phyloP scores from a whole-genome alignment of 129 eudicot genomes.

The Tagetes erecta region DNA sequence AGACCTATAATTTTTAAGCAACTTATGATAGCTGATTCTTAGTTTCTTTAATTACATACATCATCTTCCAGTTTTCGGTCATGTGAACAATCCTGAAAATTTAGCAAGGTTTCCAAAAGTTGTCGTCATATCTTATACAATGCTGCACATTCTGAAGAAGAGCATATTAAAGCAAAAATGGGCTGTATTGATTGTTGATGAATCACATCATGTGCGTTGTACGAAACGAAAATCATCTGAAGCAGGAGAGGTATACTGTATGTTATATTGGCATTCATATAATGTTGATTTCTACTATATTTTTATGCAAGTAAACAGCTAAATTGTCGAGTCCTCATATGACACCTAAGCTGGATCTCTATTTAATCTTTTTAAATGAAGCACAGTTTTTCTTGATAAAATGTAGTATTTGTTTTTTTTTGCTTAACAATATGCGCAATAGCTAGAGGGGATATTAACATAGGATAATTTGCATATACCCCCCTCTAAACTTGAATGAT shows the following conservation, averaged over 20 bases:
- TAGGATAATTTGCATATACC: no score
- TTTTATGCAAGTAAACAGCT: slow-evolving; percentile 16
- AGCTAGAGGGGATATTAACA: no score
- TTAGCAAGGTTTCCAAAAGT: slow-evolving; percentile 71
- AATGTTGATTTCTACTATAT: slow-evolving; percentile 6
- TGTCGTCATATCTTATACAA: slow-evolving; percentile 83
- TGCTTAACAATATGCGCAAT: no score
- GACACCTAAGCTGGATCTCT: slow-evolving; percentile 6
- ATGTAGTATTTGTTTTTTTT: not conserved
- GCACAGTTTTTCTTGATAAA: not conserved
- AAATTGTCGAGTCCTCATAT: slow-evolving; percentile 15
- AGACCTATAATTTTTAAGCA: not conserved
- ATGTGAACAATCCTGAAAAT: slow-evolving; percentile 69
- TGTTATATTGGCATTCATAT: slow-evolving; percentile 3
- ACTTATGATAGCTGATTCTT: slow-evolving; percentile 28
- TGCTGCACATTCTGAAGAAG: slow-evolving; percentile 73
- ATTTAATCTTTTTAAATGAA: not conserved
- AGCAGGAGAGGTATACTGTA: slow-evolving; percentile 72
- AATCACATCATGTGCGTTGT: slow-evolving; percentile 94
- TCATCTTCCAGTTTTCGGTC: slow-evolving; percentile 69
- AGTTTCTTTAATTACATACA: slow-evolving; percentile 6
- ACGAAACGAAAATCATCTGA: slow-evolving; percentile 59
- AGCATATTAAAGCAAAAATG: slow-evolving; percentile 67
- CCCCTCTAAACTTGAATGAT: no score
- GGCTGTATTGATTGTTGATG: slow-evolving; percentile 91